Conservation (phyloP, 2,329 filamentous ascomycete species). For the Penicillium nordicum region DNA sequence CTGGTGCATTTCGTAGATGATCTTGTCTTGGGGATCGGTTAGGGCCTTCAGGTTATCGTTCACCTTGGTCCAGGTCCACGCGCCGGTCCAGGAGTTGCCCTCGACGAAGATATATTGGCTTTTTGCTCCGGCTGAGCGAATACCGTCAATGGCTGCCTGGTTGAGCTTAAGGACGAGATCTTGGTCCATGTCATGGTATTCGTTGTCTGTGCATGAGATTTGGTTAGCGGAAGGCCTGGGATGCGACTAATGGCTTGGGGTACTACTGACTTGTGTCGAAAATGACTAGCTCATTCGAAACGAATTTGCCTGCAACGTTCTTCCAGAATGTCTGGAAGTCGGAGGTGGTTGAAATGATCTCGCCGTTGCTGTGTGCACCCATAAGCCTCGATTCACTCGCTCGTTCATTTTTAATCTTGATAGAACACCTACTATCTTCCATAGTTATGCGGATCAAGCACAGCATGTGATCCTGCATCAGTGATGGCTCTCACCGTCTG, state of each 20-base stretch:
- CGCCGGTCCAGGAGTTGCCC: constrained; percentile 49
- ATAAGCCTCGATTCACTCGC: constrained; percentile 8
- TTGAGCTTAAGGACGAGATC: constrained; percentile 58
- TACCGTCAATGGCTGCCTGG: constrained; percentile 62
- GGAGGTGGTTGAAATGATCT: constrained; percentile 38
- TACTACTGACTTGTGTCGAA: constrained; percentile 54
- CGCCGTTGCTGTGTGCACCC: constrained; percentile 16
- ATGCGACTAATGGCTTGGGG: too few relatives aligned
- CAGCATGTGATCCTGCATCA: constrained; percentile 48
- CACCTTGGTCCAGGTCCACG: constrained; percentile 49
- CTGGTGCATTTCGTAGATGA: constrained; percentile 62
- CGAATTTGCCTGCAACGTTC: constrained; percentile 54
- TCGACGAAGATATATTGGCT: constrained; percentile 59
- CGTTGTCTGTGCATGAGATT: constrained; percentile 49
- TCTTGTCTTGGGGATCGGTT: constrained; percentile 52
- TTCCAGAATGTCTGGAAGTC: constrained; percentile 59
- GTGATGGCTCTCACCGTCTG: constrained; percentile 29
- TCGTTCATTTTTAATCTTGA: accelerated
- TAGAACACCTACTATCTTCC: constrained; percentile 32
- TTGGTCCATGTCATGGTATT: constrained; percentile 63
- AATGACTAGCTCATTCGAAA: constrained; percentile 54
- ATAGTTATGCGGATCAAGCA: constrained; percentile 62
- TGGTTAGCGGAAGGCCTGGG: background rate
- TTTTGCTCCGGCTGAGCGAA: constrained; percentile 58
- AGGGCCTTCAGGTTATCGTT: constrained; percentile 47